Evolutionary conservation across 1,284 basidiomycete genomes (phyloP).

Genomic region (Tylopilus sp.): DNA sequence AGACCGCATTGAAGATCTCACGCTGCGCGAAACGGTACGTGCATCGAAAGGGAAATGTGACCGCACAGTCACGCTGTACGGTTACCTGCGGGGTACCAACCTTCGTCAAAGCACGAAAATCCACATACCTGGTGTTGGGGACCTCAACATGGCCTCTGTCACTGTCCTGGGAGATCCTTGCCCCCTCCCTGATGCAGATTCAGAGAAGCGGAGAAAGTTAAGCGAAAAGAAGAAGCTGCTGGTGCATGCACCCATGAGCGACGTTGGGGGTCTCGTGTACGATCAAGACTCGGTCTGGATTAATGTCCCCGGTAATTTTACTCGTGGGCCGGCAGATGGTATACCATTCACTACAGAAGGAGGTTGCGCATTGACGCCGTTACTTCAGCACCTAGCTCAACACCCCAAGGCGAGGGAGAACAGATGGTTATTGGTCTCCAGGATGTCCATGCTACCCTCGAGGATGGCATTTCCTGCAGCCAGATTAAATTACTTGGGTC

Average conservation of each 20-base stretch:
- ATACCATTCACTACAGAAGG: conserved; percentile 19
- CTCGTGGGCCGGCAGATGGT: conserved; percentile 64
- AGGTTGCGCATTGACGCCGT: conserved; percentile 11
- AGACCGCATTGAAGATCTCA: conserved; percentile 95
- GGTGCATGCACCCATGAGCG: conserved; percentile 98
- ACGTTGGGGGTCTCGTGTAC: conserved; percentile 94
- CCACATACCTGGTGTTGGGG: conserved; percentile 94
- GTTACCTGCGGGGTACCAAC: conserved; percentile 92
- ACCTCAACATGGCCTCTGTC: conserved; percentile 73
- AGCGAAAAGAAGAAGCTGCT: conserved; percentile 93
- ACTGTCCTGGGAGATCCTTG: conserved; percentile 88
- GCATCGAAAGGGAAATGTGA: conserved; percentile 82
- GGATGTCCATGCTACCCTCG: conserved; percentile 80
- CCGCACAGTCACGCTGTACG: conserved; percentile 89
- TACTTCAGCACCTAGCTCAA: conserved; percentile 34
- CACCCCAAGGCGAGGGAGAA: conserved; percentile 86
- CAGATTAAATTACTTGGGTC: conserved; percentile 85
- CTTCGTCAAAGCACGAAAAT: conserved; percentile 79
- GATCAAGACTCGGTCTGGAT: conserved; percentile 99
- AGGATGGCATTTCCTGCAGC: conserved; percentile 76
- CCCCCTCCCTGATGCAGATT: conserved; percentile 87
- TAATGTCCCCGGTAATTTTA: conserved; percentile 94
- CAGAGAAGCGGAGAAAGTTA: conserved; percentile 89
- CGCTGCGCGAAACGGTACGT: conserved; percentile 81
- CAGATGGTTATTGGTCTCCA: conserved; percentile 97